Conservation (phyloP, 371 early-diverging fungal species). For the Blyttiomyces sp. region DNA sequence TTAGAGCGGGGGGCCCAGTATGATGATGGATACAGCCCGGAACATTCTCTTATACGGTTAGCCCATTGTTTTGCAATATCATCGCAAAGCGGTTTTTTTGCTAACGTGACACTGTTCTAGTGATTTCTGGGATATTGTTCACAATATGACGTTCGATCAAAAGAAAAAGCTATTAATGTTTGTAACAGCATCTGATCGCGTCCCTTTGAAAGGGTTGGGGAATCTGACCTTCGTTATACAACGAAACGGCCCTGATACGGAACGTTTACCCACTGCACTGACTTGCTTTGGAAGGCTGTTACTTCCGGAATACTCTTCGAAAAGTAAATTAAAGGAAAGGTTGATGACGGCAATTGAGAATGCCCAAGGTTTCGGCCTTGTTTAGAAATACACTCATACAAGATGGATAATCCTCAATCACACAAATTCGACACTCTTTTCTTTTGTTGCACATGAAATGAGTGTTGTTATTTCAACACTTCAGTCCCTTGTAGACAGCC, state of each 20-base stretch:
- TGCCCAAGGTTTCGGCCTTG: constrained; percentile 96
- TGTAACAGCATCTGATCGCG: constrained; percentile 96
- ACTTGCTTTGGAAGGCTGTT: constrained; percentile 95
- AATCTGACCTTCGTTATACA: constrained; percentile 93
- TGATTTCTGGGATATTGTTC: constrained; percentile 94
- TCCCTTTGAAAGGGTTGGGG: constrained; percentile 90
- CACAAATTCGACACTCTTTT: no score
- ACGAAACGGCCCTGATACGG: constrained; percentile 96
- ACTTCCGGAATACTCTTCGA: constrained; percentile 86
- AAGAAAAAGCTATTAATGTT: constrained; percentile 93
- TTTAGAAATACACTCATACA: no score
- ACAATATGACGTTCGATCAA: constrained; percentile 72
- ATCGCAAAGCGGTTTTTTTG: background rate
- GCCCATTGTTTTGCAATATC: constrained; percentile 40
- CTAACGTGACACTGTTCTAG: no score
- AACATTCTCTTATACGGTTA: constrained; percentile 63
- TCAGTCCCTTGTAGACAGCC: no score
- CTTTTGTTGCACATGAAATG: no score
- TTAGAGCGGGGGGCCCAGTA: constrained; percentile 73
- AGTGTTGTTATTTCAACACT: no score
- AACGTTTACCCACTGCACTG: constrained; percentile 75
- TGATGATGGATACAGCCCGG: constrained; percentile 70
- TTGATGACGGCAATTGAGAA: constrained; percentile 92
- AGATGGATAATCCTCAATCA: no score
- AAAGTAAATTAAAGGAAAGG: constrained; percentile 81